Base-by-base conservation (phyloP, 495 filamentous ascomycete genomes). In the Aspergillus heteromorphus region DNA sequence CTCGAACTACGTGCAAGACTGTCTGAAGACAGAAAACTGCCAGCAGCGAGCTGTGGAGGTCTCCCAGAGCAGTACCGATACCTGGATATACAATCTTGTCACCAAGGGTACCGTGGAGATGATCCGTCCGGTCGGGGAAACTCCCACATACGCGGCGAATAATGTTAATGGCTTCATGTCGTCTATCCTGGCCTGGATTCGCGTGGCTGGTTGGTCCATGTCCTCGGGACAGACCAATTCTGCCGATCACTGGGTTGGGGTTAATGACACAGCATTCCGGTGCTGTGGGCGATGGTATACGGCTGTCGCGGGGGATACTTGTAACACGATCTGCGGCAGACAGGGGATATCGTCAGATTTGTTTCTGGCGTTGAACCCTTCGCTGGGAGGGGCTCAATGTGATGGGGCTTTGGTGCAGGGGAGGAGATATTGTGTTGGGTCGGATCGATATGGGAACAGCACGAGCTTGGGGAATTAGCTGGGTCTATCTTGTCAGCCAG, bases 41-140 rank as follows among this genome's bases (percentile, higher is more conserved):
- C 71, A 77, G 51, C 45, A 64, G 2, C 48, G 53, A 2, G 65
- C 60, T 11, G 52, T 73, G 14, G 49, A 69, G 16, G 57, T 69
- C 18, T 40, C 54, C 27, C 60, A n/a, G n/a, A n/a, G 67, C 6
- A 69, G 67, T 55, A 75, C 75, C 36, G 73, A 73, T 20, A 71
- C 91, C 40, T 79, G 82, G 59, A 59, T 91, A n/a, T 88, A 81
- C 61, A 87, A 82, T 21, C 56, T 92, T 21, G 86, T 78, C 69
- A 93, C 90, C 29, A 89, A 90, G 70, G 89, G 83, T 14, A 76
- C 79, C 11, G 75, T 77, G 10, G 87, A 85, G 63, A 91, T 91
- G 86, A 69, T 95, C 45, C 82, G 51, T 47, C 58, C 59, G 0
- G 40, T 45, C 4, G 45, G 50, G 18, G 61, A 58, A 9, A 36